Conservation (phyloP, 441 rosid genomes). For the Adansonia madagascariensis region DNA sequence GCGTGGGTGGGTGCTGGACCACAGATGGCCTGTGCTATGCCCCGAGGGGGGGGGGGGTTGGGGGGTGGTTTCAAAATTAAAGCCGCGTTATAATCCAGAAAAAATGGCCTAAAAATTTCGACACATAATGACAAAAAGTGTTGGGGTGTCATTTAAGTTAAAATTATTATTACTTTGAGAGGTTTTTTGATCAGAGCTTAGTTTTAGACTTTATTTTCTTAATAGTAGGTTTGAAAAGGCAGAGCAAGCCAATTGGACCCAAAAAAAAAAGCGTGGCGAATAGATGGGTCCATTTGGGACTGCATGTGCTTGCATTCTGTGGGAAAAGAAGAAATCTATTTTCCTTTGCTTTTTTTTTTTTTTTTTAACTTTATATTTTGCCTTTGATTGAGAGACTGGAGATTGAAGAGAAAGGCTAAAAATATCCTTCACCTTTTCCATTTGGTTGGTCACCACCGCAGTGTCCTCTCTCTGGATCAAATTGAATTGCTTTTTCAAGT, state of each 20-base stretch:
- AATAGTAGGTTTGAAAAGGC: too few species aligned
- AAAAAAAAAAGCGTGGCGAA: neutral
- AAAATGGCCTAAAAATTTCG: neutral
- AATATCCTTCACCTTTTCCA: conserved; percentile 12
- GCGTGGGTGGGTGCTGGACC: conserved; percentile 17
- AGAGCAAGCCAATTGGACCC: neutral
- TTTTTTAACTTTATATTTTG: neutral
- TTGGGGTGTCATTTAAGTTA: neutral
- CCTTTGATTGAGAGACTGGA: neutral
- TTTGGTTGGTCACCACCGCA: neutral
- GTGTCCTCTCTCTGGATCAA: conserved; percentile 24
- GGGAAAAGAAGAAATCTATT: too few species aligned
- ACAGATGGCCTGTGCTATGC: neutral
- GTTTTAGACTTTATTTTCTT: neutral
- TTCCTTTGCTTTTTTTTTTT: neutral
- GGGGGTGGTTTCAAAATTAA: neutral
- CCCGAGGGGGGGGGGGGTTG: too few species aligned
- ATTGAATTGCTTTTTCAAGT: conserved; percentile 24
- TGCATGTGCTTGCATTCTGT: conserved; percentile 2
- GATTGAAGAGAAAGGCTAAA: neutral
- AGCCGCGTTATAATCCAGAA: neutral
- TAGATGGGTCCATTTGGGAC: conserved; percentile 10
- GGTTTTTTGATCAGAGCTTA: neutral
- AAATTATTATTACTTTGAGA: neutral
- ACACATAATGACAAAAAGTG: neutral